Evolutionary conservation across 2,329 filamentous ascomycete species (phyloP).

Genomic region (Claviceps sp.): DNA sequence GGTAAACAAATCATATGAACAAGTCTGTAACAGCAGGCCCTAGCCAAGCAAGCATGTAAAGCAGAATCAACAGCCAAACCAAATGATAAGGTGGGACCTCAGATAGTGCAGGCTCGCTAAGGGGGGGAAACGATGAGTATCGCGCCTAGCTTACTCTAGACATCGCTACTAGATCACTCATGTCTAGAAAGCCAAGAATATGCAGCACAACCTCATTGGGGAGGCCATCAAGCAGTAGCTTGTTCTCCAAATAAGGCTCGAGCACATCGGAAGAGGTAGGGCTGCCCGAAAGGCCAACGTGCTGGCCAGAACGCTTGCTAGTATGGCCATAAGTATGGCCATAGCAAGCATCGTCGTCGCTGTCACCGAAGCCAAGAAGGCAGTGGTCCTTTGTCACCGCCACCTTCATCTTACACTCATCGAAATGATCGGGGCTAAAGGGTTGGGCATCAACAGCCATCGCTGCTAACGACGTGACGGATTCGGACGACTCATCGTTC

Average conservation of each 20-base stretch:
- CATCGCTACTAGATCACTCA: constrained; percentile 39
- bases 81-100: no score
- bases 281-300: neutral
- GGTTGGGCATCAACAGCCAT: constrained; percentile 2
- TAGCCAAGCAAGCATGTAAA: neutral
- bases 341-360: neutral
- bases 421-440: neutral
- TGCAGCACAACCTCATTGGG: constrained; percentile 45
- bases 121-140: neutral
- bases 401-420: neutral
- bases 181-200: constrained; percentile 42
- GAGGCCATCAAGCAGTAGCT: constrained; percentile 24
- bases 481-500: constrained; percentile 3
- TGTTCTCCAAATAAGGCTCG: neutral
- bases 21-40: no score
- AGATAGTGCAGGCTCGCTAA: neutral
- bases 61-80: no score
- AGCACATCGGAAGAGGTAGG: neutral
- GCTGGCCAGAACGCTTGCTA: neutral
- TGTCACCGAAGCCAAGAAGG: neutral
- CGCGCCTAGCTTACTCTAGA: constrained; percentile 36
- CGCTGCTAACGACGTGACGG: neutral
- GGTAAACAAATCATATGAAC: no score
- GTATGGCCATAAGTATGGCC: neutral
- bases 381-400: neutral